Evolutionary conservation across 148 eudicot species (phyloP), one percentile per base, ranked within the genome.

Genomic region (Vaccinium darrowii): DNA sequence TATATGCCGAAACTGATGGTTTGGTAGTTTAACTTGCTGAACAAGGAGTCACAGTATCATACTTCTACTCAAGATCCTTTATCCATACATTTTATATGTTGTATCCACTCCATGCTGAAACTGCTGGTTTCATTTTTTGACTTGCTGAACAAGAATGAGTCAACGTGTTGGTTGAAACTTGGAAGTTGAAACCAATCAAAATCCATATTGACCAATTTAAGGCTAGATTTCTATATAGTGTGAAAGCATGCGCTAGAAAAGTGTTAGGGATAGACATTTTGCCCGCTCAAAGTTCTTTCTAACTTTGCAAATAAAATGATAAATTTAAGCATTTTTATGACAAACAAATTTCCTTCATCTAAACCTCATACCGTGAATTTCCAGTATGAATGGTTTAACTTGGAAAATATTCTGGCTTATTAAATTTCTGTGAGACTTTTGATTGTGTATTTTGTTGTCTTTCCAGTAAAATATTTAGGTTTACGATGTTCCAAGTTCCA

Each of bases 131-230:
- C 10, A 12, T 39, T 75, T 39, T 30, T 69, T 69, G 54, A 76
- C 56, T 76, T 76, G 57, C 56, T 49, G 79, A 49, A 50, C 79
- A 76, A 76, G 56, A 76, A 33, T 15, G 77, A 73, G 23, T 16
- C 51, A 15, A 33, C 16, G 77, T 73, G 18, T 15, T 73, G 51
- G 23, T 14, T 18, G 77, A 73, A 39, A 73, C 77, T 39, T 11
- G 19, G 39, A 39, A 73, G 50, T 39, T 11, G 18, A 65, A 65
- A 10, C 72, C 39, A 69, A 27, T 69, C 74, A 69, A 16, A 30
- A 12, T 69, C 19, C 43, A 69, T 30, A 33, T 27, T 30, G 39
- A 30, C 39, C 30, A 15, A 65, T 36, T 12, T 8, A 16, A 15
- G 51, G 50, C 77, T 36, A 39, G 50, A 18, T 36, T 73, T 36